Percentiles rank a stretch among this genome's conserved stretches.
Conservation (phyloP, 495 filamentous ascomycete genomes). For the Penicillium cosmopolitanum region DNA sequence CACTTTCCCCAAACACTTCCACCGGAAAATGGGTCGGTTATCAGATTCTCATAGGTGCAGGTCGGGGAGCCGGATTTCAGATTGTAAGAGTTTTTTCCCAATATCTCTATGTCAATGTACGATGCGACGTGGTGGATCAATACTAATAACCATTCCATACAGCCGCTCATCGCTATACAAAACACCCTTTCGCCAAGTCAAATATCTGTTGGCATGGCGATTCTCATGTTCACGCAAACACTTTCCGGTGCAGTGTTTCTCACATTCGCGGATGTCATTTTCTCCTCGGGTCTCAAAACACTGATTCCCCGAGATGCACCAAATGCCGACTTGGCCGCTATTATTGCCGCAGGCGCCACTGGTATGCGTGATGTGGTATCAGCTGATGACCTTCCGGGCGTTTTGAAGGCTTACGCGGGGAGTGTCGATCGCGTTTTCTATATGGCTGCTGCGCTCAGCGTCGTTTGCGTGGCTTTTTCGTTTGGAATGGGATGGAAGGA, state of each 20-base stretch:
- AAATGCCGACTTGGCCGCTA: constrained; percentile 33
- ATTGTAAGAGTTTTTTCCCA: constrained; percentile 27
- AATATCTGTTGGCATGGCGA: constrained; percentile 53
- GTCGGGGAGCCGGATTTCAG: constrained; percentile 54
- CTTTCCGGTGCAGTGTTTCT: constrained; percentile 53
- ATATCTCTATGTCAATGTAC: background rate
- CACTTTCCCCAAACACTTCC: constrained; percentile 45
- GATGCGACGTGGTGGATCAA: background rate
- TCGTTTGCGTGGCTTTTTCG: constrained; percentile 31
- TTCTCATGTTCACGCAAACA: constrained; percentile 55
- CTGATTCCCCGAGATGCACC: constrained; percentile 41
- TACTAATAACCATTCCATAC: background rate
- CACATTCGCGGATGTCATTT: constrained; percentile 50
- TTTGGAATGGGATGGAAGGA: constrained; percentile 60
- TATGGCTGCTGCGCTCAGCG: constrained; percentile 36
- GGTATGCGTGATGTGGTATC: constrained; percentile 40
- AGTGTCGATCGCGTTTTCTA: constrained; percentile 46
- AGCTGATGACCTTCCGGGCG: constrained; percentile 26
- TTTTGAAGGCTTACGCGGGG: constrained; percentile 48
- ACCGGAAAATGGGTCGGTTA: constrained; percentile 58
- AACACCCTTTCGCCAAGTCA: constrained; percentile 46
- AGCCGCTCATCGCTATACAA: constrained; percentile 59
- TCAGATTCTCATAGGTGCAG: constrained; percentile 56
- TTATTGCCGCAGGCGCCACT: constrained; percentile 47
- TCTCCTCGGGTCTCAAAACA: constrained; percentile 47